Evolutionary conservation across 2,329 filamentous ascomycete species (phyloP).

Genomic region (Fusarium virguliforme): DNA sequence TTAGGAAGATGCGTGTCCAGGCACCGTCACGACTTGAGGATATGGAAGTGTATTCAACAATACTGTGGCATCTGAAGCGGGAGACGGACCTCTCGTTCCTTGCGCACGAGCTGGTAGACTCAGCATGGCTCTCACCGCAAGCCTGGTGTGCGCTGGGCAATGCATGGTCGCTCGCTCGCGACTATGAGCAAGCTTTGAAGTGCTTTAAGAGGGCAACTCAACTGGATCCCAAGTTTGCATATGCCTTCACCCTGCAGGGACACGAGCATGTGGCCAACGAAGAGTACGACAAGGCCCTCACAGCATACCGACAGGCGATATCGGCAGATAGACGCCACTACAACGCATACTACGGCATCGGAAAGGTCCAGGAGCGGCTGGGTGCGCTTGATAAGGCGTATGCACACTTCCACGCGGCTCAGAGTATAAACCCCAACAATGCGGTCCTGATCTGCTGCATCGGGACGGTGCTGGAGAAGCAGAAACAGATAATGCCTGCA

Average conservation of each 20-base stretch:
- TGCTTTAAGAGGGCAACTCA: slow-evolving; percentile 97
- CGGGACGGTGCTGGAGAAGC: slow-evolving; percentile 89
- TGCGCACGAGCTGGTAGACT: slow-evolving; percentile 89
- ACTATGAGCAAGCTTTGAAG: slow-evolving; percentile 93
- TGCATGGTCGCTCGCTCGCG: slow-evolving; percentile 90
- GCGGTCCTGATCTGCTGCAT: slow-evolving; percentile 94
- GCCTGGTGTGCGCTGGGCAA: slow-evolving; percentile 98
- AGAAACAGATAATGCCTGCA: slow-evolving; percentile 85
- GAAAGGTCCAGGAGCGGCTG: slow-evolving; percentile 87
- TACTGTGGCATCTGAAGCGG: slow-evolving; percentile 97
- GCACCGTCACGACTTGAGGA: slow-evolving; percentile 89
- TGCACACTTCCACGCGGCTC: slow-evolving; percentile 90
- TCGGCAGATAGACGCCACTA: slow-evolving; percentile 91
- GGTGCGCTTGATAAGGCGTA: slow-evolving; percentile 93
- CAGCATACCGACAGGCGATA: slow-evolving; percentile 88
- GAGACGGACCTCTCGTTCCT: slow-evolving; percentile 94
- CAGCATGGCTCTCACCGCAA: slow-evolving; percentile 90
- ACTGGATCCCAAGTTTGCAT: slow-evolving; percentile 90
- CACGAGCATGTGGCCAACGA: slow-evolving; percentile 97
- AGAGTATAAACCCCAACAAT: slow-evolving; percentile 93
- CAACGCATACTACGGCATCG: slow-evolving; percentile 97
- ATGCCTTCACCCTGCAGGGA: slow-evolving; percentile 94
- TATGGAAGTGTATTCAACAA: slow-evolving; percentile 98
- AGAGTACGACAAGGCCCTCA: slow-evolving; percentile 95
- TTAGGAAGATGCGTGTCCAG: slow-evolving; percentile 82